phyloP scores from a whole-genome alignment of 345 rosid genomes.

The Kernera saxatilis region DNA sequence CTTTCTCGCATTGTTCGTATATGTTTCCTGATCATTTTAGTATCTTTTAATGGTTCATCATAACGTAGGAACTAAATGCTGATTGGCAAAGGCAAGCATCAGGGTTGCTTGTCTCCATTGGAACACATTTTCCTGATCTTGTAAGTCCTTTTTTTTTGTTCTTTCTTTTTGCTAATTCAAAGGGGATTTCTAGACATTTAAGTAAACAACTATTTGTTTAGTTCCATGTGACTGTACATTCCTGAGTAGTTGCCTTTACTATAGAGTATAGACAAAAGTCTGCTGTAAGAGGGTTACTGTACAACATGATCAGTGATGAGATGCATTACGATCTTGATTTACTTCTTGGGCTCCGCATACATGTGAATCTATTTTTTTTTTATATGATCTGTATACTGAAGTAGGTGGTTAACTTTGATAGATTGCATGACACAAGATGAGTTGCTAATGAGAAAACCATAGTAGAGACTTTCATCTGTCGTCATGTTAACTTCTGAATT shows the following conservation, averaged over 20 bases:
- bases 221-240: slow-evolving; percentile 2
- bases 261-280: not conserved
- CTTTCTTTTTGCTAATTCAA: not conserved
- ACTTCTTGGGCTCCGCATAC: not conserved
- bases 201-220: slow-evolving; percentile 4
- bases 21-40: not conserved
- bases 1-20: not conserved
- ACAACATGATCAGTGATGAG: slow-evolving; percentile 1
- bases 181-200: not conserved
- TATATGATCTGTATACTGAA: slow-evolving; percentile 2
- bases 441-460: not conserved
- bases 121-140: slow-evolving; percentile 88
- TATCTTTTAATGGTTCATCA: slow-evolving; percentile 9
- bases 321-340: not conserved
- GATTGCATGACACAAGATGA: not conserved
- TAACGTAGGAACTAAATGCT: slow-evolving; percentile 65
- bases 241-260: slow-evolving; percentile 1
- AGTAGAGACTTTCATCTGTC: slow-evolving; percentile 6
- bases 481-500: slow-evolving; percentile 2
- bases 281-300: not conserved
- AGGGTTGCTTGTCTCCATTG: slow-evolving; percentile 82
- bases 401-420: slow-evolving; percentile 17
- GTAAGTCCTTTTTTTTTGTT: slow-evolving; percentile 40
- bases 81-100: slow-evolving; percentile 97
- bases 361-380: slow-evolving; percentile 6